Evolutionary conservation across 169 alveolate species (phyloP), one percentile per base, ranked within the genome.

Genomic region (Cryptosporidium baileyi): DNA sequence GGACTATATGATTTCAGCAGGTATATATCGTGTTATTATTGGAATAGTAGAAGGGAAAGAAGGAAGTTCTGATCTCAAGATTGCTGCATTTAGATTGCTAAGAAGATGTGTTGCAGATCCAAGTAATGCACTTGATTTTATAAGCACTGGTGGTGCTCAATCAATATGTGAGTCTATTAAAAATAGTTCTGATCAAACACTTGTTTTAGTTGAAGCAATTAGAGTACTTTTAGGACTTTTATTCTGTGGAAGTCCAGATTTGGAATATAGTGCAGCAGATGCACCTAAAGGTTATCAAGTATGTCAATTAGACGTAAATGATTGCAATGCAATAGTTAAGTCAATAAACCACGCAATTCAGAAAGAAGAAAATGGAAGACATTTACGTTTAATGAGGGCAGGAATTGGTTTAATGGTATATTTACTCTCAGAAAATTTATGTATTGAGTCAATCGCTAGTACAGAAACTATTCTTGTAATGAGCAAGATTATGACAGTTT

Each of bases 131-230:
- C 91, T 93, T 60, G 95, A 92, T 63, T 94, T 93, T 80, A 93
- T 96, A 89, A 91, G 94, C 38, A 91, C 91, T 62, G 97, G 96
- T 24, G 97, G 97, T 26, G 91, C 94, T 2, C 91, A 94, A 24
- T 82, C 95, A 34, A 82, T 92, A 49, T 81, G 91, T 80, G 91
- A 93, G 65, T 91, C 96, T 1, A 92, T 92, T 22, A 91, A 93
- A 40, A 74, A 74, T 26, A 54, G 85, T 30, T 74, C 85, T 13
- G 85, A 57, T 36, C 94, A 93, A 59, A 92, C 96, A 40, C 89
- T 92, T 60, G 93, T 95, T 13, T 85, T 95, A 82, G 90, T 95
- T 52, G 97, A 95, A 81, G 94, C 94, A n/a, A 88, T 89, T 19
- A 81, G 95, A 49, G 91, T 93, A 30, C 49, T 93, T 2, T 61